Evolutionary conservation across 108 stramenopile genomes (phyloP).

Genomic region (Cyclotella cryptica): DNA sequence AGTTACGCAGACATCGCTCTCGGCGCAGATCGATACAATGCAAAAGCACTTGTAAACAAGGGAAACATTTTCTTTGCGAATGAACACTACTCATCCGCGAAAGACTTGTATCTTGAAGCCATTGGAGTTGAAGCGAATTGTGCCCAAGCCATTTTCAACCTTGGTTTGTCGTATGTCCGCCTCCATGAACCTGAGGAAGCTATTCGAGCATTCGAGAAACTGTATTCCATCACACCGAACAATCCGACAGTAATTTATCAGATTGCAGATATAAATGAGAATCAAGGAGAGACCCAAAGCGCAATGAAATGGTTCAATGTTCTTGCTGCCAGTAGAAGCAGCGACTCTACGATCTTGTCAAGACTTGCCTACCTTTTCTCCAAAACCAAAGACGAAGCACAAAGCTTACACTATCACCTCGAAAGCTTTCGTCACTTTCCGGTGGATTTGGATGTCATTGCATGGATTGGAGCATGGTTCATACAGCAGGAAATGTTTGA

Average conservation of each 20-base stretch:
- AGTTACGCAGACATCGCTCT: slow-evolving; percentile 86
- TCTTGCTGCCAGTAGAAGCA: slow-evolving; percentile 76
- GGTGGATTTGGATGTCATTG: slow-evolving; percentile 85
- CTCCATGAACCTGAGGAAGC: slow-evolving; percentile 68
- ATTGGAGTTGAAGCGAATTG: slow-evolving; percentile 90
- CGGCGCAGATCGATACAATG: slow-evolving; percentile 79
- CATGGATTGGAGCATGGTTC: slow-evolving; percentile 90
- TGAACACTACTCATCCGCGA: slow-evolving; percentile 72
- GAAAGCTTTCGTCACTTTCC: slow-evolving; percentile 89
- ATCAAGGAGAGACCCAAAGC: slow-evolving; percentile 37
- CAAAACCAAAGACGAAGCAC: slow-evolving; percentile 65
- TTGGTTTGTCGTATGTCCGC: slow-evolving; percentile 76
- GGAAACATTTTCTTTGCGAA: slow-evolving; percentile 85
- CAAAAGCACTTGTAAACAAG: slow-evolving; percentile 92
- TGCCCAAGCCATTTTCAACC: slow-evolving; percentile 89
- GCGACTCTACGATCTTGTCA: slow-evolving; percentile 71
- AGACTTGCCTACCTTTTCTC: slow-evolving; percentile 82
- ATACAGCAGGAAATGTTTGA: slow-evolving; percentile 91
- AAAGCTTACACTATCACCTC: slow-evolving; percentile 70
- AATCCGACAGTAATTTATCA: slow-evolving; percentile 88
- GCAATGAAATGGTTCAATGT: slow-evolving; percentile 86
- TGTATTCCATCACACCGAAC: slow-evolving; percentile 84
- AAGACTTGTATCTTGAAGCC: slow-evolving; percentile 88
- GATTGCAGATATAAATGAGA: slow-evolving; percentile 83
- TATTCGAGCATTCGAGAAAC: slow-evolving; percentile 87